Evolutionary conservation across 1,139 yeast species (phyloP).

Genomic region (Cylindricascospora bacillispora): DNA sequence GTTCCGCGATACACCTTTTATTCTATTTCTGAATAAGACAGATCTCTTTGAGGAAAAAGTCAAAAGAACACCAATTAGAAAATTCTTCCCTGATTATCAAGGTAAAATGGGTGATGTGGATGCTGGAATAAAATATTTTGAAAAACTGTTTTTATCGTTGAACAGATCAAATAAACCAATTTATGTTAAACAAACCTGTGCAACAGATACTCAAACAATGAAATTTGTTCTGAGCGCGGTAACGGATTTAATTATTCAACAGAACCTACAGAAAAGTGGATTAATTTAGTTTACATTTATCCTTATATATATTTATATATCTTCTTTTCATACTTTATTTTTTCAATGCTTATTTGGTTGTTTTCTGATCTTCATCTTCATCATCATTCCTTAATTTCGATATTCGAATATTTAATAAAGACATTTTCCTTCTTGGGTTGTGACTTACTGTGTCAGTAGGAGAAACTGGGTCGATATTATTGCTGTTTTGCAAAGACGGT

Average conservation of each 20-base stretch:
- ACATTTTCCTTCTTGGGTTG: constrained; percentile 7
- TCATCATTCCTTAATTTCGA: constrained; percentile 9
- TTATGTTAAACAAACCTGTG: constrained; percentile 88
- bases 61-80: constrained; percentile 45
- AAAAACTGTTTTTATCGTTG: constrained; percentile 45
- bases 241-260: constrained; percentile 80
- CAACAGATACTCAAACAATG: constrained; percentile 86
- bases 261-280: constrained; percentile 74
- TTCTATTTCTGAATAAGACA: constrained; percentile 75
- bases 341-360: no score
- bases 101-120: constrained; percentile 54
- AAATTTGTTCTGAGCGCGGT: constrained; percentile 83
- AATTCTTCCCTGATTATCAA: constrained; percentile 60
- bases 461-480: no score
- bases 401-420: constrained; percentile 13
- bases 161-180: constrained; percentile 60
- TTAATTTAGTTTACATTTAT: constrained; percentile 33
- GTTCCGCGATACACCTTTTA: constrained; percentile 80
- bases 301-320: no score
- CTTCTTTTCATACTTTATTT: no score
- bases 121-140: constrained; percentile 56
- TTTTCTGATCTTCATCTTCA: no score
- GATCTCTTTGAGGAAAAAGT: constrained; percentile 72
- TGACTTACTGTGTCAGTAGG: neutral
- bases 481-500: neutral